Conservation (phyloP, 2,329 filamentous ascomycete genomes). For the Dactylellina cionopaga region DNA sequence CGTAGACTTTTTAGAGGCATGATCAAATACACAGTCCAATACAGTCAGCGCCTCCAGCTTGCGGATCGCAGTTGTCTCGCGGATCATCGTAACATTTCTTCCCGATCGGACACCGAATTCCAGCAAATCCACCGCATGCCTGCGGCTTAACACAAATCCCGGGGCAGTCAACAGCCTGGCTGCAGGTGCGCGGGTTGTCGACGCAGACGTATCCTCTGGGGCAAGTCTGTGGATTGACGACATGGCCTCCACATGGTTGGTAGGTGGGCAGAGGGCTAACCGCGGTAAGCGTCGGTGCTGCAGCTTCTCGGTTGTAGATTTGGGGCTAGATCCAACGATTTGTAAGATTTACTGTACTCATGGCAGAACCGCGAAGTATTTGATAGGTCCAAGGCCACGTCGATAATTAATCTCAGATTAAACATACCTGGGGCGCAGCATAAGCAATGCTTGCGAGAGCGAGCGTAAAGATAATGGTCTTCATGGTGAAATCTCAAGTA, state of each 20-base stretch:
- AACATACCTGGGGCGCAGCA: constrained; percentile 18
- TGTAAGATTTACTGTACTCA: too few species aligned
- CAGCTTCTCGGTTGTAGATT: too few species aligned
- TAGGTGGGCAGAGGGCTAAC: not conserved
- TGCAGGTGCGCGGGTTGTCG: not conserved
- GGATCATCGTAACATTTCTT: constrained; percentile 63
- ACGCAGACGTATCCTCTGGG: not conserved
- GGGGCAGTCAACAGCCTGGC: not conserved
- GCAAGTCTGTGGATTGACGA: not conserved
- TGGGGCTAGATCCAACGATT: too few species aligned
- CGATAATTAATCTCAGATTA: constrained; percentile 17
- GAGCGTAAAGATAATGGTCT: not conserved
- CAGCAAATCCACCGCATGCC: constrained; percentile 62
- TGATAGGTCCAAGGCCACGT: constrained; percentile 18
- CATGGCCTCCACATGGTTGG: not conserved
- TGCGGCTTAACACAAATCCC: constrained; percentile 4
- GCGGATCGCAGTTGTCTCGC: constrained; percentile 61
- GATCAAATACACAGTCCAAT: constrained; percentile 62
- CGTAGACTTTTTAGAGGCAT: too few species aligned
- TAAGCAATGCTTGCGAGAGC: constrained; percentile 12
- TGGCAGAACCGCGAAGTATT: not conserved
- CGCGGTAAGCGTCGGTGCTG: not conserved
- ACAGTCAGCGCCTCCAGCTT: constrained; percentile 62
- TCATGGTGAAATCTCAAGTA: constrained; percentile 16
- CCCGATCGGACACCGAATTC: constrained; percentile 58